A percentile compares a stretch with the other conserved stretches of the same genome.
Evolutionary conservation across 306 rosid genomes (phyloP).

Genomic region (Oxytropis ochrocephala): DNA sequence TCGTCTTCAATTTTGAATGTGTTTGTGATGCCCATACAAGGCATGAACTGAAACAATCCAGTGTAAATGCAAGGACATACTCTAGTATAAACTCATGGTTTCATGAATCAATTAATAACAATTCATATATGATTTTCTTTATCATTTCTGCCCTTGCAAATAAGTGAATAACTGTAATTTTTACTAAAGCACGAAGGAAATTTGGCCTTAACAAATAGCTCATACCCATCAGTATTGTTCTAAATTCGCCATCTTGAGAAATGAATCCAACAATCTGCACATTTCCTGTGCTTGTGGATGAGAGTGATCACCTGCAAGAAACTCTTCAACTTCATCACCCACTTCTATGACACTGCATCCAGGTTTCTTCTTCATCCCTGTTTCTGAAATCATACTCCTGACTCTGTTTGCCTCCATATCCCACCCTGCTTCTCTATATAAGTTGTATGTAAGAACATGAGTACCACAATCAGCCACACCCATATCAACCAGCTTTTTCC

Average conservation of each 20-base stretch:
- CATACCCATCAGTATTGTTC: conserved; percentile 16
- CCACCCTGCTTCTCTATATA: conserved; percentile 70
- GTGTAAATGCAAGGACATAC: neutral
- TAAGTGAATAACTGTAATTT: neutral
- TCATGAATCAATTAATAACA: neutral
- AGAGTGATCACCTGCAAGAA: conserved; percentile 66
- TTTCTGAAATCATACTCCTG: conserved; percentile 40
- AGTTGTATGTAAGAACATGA: conserved; percentile 64
- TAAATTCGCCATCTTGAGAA: conserved; percentile 26
- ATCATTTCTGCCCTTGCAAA: neutral
- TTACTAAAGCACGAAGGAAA: conserved; percentile 5
- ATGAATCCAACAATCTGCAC: conserved; percentile 46
- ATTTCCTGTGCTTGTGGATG: conserved; percentile 65
- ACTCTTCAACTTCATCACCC: conserved; percentile 62
- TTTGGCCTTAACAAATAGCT: neutral
- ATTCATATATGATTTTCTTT: neutral
- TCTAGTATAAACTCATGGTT: neutral
- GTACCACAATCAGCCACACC: conserved; percentile 56
- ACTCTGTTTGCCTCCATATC: conserved; percentile 66
- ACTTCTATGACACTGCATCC: conserved; percentile 85
- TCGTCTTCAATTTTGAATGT: too few relatives aligned
- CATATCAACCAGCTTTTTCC: conserved; percentile 59
- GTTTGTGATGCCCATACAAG: too few relatives aligned
- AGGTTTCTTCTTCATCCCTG: conserved; percentile 59
- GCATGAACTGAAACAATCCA: neutral